A percentile compares a stretch with the other conserved stretches of the same genome.
These are phyloP conservation scores for Castanospermum australe DNA, from an alignment of 306 rosid species.

Conservation along the genomic window DNA sequence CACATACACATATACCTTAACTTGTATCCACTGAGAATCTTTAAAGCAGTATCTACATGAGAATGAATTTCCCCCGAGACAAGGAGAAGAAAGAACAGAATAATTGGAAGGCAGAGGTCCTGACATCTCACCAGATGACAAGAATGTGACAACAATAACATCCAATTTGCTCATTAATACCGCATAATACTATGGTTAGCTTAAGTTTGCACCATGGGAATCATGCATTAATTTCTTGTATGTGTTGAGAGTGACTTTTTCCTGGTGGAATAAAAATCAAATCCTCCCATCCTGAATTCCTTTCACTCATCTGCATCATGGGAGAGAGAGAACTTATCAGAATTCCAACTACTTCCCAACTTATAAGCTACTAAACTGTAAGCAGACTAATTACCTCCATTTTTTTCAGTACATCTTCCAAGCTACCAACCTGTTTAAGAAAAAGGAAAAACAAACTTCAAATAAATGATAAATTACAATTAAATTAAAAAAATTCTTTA, in stretches of 20 bases:
- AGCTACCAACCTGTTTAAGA: constrained; percentile 73
- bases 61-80: constrained; percentile 21
- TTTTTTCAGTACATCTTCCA: constrained; percentile 90
- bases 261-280: constrained; percentile 94
- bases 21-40: constrained; percentile 19
- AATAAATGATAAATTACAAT: constrained; percentile 1
- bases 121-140: constrained; percentile 43
- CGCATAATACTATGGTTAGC: constrained; percentile 37
- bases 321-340: constrained; percentile 22
- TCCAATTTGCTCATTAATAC: constrained; percentile 37
- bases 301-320: constrained; percentile 68
- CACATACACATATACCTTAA: constrained; percentile 10
- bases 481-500: background rate
- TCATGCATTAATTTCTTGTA: constrained; percentile 71
- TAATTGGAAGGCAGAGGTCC: constrained; percentile 22
- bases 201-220: constrained; percentile 34
- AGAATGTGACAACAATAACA: constrained; percentile 30
- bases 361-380: constrained; percentile 7
- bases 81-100: constrained; percentile 10
- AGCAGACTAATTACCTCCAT: constrained; percentile 76
- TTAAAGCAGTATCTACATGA: constrained; percentile 36
- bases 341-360: constrained; percentile 7
- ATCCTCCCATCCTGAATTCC: constrained; percentile 91
- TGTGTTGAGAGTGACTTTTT: constrained; percentile 79
- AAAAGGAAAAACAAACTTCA: background rate